Percentiles rank a stretch among this genome's conserved stretches.
These are phyloP conservation scores for Epicoccum nigrum DNA, from an alignment of 2,329 filamentous ascomycete species.

Conservation along the genomic window DNA sequence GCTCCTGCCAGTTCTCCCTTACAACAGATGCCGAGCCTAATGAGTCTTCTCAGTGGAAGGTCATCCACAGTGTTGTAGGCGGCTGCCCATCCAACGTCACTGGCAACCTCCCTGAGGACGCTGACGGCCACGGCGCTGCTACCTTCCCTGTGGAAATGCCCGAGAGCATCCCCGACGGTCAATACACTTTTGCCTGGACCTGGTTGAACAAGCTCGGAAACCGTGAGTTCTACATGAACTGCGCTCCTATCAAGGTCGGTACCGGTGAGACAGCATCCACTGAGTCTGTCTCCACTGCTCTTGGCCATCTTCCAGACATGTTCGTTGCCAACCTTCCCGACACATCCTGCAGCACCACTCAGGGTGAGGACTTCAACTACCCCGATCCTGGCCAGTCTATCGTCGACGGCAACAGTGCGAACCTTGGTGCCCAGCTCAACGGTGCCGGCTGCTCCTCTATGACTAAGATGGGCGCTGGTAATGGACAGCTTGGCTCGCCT, in stretches of 20 bases:
- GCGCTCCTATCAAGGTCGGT: constrained; percentile 73
- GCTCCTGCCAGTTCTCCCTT: constrained; percentile 87
- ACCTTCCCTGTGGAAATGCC: constrained; percentile 77
- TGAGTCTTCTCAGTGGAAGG: constrained; percentile 72
- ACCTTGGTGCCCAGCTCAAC: constrained; percentile 37
- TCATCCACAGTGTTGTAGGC: constrained; percentile 86
- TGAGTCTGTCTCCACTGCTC: constrained; percentile 37
- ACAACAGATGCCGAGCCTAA: constrained; percentile 76
- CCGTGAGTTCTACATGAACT: constrained; percentile 98
- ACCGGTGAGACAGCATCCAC: constrained; percentile 47
- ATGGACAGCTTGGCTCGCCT: constrained; percentile 36
- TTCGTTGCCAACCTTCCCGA: constrained; percentile 71
- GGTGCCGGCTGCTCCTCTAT: constrained; percentile 39
- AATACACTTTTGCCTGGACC: constrained; percentile 85
- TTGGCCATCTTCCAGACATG: constrained; percentile 72
- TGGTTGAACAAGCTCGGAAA: constrained; percentile 95
- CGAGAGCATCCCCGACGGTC: constrained; percentile 69
- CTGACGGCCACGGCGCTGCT: constrained; percentile 58
- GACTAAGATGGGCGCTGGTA: constrained; percentile 41
- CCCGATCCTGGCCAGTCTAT: constrained; percentile 66
- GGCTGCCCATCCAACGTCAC: constrained; percentile 73
- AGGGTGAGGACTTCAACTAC: constrained; percentile 64
- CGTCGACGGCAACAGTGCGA: constrained; percentile 42
- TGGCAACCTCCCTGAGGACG: constrained; percentile 48
- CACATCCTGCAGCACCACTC: constrained; percentile 63